Percentiles rank a stretch among this genome's conserved stretches.
phyloP scores from a whole-genome alignment of 1,284 basidiomycete genomes.

The Cutaneotrichosporon arboriforme region DNA sequence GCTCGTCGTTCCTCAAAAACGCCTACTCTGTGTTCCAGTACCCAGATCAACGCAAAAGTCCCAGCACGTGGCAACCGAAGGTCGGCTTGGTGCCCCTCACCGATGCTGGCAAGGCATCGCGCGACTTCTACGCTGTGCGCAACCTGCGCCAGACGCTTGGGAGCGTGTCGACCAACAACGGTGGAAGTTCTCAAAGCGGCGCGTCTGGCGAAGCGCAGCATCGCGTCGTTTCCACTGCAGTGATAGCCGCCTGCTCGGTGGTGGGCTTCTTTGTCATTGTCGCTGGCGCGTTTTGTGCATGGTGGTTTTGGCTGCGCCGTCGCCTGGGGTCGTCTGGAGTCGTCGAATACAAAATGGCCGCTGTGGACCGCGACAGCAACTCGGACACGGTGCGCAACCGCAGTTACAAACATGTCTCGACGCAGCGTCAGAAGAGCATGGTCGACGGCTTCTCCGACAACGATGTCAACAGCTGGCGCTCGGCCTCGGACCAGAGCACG shows the following conservation, averaged over 20 bases:
- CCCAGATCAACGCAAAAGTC: constrained; percentile 29
- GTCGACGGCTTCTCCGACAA: constrained; percentile 45
- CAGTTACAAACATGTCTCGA: constrained; percentile 38
- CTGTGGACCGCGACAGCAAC: constrained; percentile 17
- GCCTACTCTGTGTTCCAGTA: constrained; percentile 47
- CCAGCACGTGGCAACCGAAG: constrained; percentile 37
- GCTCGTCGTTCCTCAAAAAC: constrained; percentile 46
- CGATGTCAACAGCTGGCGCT: constrained; percentile 38
- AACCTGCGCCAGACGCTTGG: constrained; percentile 31
- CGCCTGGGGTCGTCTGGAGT: constrained; percentile 38
- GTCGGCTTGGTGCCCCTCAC: constrained; percentile 42
- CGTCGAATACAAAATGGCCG: constrained; percentile 25
- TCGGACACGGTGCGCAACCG: constrained; percentile 23
- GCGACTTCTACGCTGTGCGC: constrained; percentile 47
- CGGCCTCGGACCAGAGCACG: constrained; percentile 33
- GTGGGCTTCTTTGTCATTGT: constrained; percentile 42
- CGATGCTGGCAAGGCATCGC: constrained; percentile 35
- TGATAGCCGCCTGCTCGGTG: constrained; percentile 38
- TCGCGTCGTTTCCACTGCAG: constrained; percentile 30
- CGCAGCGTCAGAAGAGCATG: constrained; percentile 43
- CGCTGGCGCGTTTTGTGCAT: constrained; percentile 38
- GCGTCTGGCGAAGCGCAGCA: constrained; percentile 1
- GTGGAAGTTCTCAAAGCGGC: background rate
- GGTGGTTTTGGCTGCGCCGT: constrained; percentile 46
- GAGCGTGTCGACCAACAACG: constrained; percentile 21